phyloP scores from a whole-genome alignment of 2,329 filamentous ascomycete species.

The Rugonectria rugulosa region DNA sequence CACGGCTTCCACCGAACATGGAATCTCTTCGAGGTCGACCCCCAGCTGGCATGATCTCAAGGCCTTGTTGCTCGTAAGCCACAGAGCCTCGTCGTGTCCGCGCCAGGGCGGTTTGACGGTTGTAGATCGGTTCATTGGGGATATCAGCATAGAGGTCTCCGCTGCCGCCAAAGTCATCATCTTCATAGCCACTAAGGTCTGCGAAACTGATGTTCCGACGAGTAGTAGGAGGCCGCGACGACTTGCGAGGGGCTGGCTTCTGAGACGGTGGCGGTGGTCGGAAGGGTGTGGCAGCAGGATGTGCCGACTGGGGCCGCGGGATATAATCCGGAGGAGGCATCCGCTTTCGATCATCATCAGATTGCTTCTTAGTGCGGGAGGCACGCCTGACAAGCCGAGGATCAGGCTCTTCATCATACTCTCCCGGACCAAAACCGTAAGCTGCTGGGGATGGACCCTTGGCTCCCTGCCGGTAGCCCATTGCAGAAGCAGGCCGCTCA shows the following conservation, averaged over 20 bases:
- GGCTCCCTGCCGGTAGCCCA: slow-evolving; percentile 46
- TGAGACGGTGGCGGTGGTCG: slow-evolving; percentile 38
- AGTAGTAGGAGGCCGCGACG: slow-evolving; percentile 42
- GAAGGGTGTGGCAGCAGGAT: slow-evolving; percentile 41
- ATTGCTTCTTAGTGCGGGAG: slow-evolving; percentile 50
- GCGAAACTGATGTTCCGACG: slow-evolving; percentile 45
- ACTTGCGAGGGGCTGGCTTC: slow-evolving; percentile 37
- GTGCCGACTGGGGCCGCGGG: slow-evolving; percentile 47
- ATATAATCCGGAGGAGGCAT: slow-evolving; percentile 58
- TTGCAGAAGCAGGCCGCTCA: slow-evolving; percentile 49
- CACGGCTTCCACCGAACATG: slow-evolving; percentile 48
- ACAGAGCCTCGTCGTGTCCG: slow-evolving; percentile 46
- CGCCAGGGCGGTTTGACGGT: slow-evolving; percentile 44
- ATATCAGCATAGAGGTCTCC: slow-evolving; percentile 49
- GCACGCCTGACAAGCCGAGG: slow-evolving; percentile 48
- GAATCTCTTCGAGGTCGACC: slow-evolving; percentile 49
- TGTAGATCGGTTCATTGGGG: slow-evolving; percentile 45
- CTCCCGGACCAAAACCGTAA: slow-evolving; percentile 47
- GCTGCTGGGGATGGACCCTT: slow-evolving; percentile 30
- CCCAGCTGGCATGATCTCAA: slow-evolving; percentile 48
- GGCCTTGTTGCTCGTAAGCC: slow-evolving; percentile 49
- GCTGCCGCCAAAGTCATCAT: slow-evolving; percentile 48
- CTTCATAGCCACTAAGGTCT: slow-evolving; percentile 44
- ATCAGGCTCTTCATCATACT: slow-evolving; percentile 51
- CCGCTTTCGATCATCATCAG: slow-evolving; percentile 53